Evolutionary conservation across 177 flowering plant genomes (phyloP), one percentile per base, ranked within the genome.

Genomic region (Tripterygium wilfordii): DNA sequence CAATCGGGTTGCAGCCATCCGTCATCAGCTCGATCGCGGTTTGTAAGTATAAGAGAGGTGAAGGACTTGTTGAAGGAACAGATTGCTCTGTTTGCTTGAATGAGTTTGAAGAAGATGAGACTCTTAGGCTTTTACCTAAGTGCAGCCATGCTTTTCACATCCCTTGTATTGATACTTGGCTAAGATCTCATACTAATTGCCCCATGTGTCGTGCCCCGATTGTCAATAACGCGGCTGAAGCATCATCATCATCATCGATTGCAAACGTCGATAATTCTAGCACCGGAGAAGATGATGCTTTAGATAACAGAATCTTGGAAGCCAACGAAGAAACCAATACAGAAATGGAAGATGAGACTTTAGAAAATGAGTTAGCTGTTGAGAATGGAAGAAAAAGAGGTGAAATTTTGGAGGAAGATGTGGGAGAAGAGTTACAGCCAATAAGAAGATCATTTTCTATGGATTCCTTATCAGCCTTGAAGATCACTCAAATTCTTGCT

Each of bases 131-230:
- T 8, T 54, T 80, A 53, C 83, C 86, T 16, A 75, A 83, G 53
- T 83, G 90, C 22, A 55, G 47, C 40, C 90, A 83, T 41, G 82
- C 80, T 21, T 83, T 83, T 61, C 90, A 83, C 26, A 23, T 78
- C 1, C 62, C 77, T 28, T 82, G 89, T 63, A 82, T 82, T 20
- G 89, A 82, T 54, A 82, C 75, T 2, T 83, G 90, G 82, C 77
- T 83, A 15, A 21, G 56, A 15, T 73, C 86, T 0, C 84, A 76
- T 41, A 65, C 72, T 21, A 80, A 66, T 56, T 83, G 83, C 58
- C 86, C 86, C 14, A 10, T 77, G 46, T 83, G 90, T 23, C 77
- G 85, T 5, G 76, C 85, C 3, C 67, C 70, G 0, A 60, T 78
- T 10, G 66, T n/a, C n/a, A n/a, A n/a, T 71, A n/a, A n/a, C n/a